Percentiles rank a stretch among this genome's conserved stretches.
These are phyloP conservation scores for Podosphaera fusca DNA, from an alignment of 2,329 filamentous ascomycete genomes.

Conservation along the genomic window DNA sequence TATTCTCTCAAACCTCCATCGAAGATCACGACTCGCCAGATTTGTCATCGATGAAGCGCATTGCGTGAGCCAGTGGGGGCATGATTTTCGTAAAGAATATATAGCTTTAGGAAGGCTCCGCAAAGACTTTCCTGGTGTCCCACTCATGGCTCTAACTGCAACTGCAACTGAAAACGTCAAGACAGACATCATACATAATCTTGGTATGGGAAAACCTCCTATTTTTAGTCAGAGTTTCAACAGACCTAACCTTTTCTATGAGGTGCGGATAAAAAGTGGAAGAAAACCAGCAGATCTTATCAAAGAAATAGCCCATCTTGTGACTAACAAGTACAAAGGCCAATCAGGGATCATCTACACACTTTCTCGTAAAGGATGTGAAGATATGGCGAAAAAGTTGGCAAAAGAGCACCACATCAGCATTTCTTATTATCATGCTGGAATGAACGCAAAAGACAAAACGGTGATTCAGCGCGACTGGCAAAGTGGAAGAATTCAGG, in stretches of 20 bases:
- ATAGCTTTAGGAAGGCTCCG: constrained; percentile 62
- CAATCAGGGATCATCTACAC: constrained; percentile 88
- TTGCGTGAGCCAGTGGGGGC: constrained; percentile 97
- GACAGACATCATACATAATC: constrained; percentile 71
- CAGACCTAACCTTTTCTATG: constrained; percentile 79
- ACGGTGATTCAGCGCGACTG: constrained; percentile 51
- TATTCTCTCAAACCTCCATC: constrained; percentile 44
- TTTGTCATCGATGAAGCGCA: constrained; percentile 98
- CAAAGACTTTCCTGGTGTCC: constrained; percentile 49
- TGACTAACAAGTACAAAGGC: constrained; percentile 41
- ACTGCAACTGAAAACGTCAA: constrained; percentile 90
- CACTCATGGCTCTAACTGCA: constrained; percentile 84
- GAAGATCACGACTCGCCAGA: constrained; percentile 51
- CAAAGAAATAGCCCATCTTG: constrained; percentile 35
- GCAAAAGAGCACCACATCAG: constrained; percentile 35
- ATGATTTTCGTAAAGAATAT: constrained; percentile 93
- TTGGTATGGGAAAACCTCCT: constrained; percentile 56
- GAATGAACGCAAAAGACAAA: constrained; percentile 45
- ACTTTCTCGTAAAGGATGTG: constrained; percentile 61
- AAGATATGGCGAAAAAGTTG: constrained; percentile 53
- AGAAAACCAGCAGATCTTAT: constrained; percentile 27
- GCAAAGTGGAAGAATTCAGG: constrained; percentile 58
- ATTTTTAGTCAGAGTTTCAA: constrained; percentile 89
- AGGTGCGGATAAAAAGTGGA: constrained; percentile 51
- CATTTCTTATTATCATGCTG: constrained; percentile 72